phyloP scores from a whole-genome alignment of 345 rosid species.

The Gossypium rotundifolium region DNA sequence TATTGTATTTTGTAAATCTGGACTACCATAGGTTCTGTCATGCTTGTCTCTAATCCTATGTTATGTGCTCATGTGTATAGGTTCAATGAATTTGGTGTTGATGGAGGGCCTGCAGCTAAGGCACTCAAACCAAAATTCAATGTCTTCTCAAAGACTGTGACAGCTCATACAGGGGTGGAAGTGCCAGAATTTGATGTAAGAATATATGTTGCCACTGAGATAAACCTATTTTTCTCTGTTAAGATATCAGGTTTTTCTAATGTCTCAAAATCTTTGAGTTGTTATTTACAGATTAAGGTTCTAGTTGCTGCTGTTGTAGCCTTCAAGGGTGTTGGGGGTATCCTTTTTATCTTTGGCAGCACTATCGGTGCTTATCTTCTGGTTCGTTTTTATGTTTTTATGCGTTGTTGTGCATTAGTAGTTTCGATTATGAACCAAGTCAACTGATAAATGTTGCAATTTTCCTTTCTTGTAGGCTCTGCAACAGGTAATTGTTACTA shows the following conservation, averaged over 20 bases:
- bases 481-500: slow-evolving; percentile 47
- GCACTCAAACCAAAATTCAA: slow-evolving; percentile 38
- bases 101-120: slow-evolving; percentile 62
- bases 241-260: neutral
- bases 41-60: neutral
- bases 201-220: neutral
- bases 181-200: slow-evolving; percentile 48
- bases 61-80: slow-evolving; percentile 24
- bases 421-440: neutral
- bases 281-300: slow-evolving; percentile 34
- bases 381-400: slow-evolving; percentile 30
- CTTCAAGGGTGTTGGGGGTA: slow-evolving; percentile 61
- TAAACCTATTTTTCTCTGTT: neutral
- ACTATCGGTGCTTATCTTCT: slow-evolving; percentile 65
- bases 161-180: slow-evolving; percentile 42
- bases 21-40: neutral
- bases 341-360: slow-evolving; percentile 61
- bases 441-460: neutral
- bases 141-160: slow-evolving; percentile 34
- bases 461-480: slow-evolving; percentile 41
- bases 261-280: neutral
- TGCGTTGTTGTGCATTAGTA: neutral
- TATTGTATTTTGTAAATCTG: neutral
- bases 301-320: slow-evolving; percentile 47
- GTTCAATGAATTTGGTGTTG: slow-evolving; percentile 53